Evolutionary conservation across 129 eudicot species (phyloP).

Genomic region (Tagetes erecta): DNA sequence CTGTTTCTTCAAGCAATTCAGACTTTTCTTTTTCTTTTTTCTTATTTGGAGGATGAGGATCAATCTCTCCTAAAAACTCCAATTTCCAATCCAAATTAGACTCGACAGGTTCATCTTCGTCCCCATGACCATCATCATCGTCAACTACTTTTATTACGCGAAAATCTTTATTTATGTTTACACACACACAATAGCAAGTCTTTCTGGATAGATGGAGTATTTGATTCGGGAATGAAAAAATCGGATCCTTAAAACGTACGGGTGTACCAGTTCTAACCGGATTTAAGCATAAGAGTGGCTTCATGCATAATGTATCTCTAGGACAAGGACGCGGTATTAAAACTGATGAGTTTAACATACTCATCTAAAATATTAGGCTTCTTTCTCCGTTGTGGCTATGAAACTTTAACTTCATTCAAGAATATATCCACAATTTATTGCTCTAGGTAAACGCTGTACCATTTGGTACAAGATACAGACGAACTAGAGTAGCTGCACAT

Average conservation of each 20-base stretch:
- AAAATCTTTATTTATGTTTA: slow-evolving; percentile 33
- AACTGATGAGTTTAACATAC: slow-evolving; percentile 17
- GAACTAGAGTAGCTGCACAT: too few relatives aligned
- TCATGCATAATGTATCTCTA: slow-evolving; percentile 15
- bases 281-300: slow-evolving; percentile 23
- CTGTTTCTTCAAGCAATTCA: slow-evolving; percentile 51
- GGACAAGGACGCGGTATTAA: slow-evolving; percentile 16
- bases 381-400: background rate
- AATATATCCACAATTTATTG: background rate
- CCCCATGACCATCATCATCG: slow-evolving; percentile 31
- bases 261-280: slow-evolving; percentile 13
- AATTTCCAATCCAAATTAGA: slow-evolving; percentile 63
- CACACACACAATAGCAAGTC: slow-evolving; percentile 8
- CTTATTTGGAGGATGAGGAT: slow-evolving; percentile 45
- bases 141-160: slow-evolving; percentile 45
- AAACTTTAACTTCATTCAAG: slow-evolving; percentile 5
- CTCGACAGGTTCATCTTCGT: slow-evolving; percentile 17
- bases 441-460: too few relatives aligned
- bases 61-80: slow-evolving; percentile 68
- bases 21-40: slow-evolving; percentile 46
- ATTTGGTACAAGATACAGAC: too few relatives aligned
- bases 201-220: slow-evolving; percentile 22
- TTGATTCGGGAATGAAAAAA: slow-evolving; percentile 8
- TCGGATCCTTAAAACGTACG: slow-evolving; percentile 15
- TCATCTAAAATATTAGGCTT: slow-evolving; percentile 15